phyloP scores from a whole-genome alignment of 1,284 basidiomycete species.

The Ganoderma sp. region DNA sequence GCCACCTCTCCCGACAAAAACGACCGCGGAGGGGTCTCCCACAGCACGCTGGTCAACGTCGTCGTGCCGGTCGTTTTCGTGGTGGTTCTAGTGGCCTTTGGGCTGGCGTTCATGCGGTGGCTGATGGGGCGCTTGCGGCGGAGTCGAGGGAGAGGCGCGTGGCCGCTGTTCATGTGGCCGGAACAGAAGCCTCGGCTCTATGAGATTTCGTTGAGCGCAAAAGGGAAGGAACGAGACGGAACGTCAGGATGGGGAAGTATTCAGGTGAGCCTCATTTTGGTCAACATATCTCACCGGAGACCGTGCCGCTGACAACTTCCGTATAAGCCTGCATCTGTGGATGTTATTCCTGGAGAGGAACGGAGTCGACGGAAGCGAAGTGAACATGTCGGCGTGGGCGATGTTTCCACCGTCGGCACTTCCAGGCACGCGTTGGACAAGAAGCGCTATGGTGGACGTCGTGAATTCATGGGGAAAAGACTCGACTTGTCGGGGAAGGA shows the following conservation, averaged over 20 bases:
- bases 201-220: slow-evolving; percentile 2
- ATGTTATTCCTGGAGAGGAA: background rate
- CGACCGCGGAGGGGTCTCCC: background rate
- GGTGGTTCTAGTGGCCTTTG: background rate
- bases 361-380: background rate
- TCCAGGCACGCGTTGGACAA: background rate
- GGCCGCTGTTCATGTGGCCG: background rate
- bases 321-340: slow-evolving; percentile 1
- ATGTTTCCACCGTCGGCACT: background rate
- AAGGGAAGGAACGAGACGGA: background rate
- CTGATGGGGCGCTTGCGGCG: slow-evolving; percentile 7
- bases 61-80: slow-evolving; percentile 12
- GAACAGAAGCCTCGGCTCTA: slow-evolving; percentile 2
- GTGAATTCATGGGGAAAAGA: background rate
- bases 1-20: background rate
- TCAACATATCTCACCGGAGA: background rate
- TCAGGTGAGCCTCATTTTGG: slow-evolving; percentile 7
- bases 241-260: slow-evolving; percentile 6
- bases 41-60: background rate
- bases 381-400: background rate
- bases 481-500: background rate
- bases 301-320: background rate
- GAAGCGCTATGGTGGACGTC: background rate
- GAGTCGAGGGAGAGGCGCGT: background rate
- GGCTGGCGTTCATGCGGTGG: slow-evolving; percentile 1